These are phyloP conservation scores for Candida montana DNA, from an alignment of 805 yeast species.

Conservation along the genomic window DNA sequence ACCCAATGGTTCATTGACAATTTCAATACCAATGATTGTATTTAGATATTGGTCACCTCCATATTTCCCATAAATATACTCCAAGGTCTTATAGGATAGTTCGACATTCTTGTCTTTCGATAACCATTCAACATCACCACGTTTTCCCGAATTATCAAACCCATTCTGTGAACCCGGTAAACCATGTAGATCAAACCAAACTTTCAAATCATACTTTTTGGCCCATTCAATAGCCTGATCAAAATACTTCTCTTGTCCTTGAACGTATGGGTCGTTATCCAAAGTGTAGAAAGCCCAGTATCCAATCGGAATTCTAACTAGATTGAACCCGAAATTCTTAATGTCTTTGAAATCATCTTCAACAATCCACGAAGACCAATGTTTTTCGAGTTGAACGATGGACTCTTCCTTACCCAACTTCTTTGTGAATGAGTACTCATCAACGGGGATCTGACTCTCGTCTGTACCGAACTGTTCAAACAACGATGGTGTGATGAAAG, in stretches of 20 bases:
- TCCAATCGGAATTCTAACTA: constrained; percentile 86
- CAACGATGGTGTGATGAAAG: constrained; percentile 77
- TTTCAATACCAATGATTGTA: constrained; percentile 63
- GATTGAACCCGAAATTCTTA: constrained; percentile 60
- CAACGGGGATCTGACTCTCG: constrained; percentile 54
- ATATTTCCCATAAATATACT: constrained; percentile 46
- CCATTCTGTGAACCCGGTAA: constrained; percentile 86
- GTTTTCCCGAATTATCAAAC: constrained; percentile 72
- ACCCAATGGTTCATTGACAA: constrained; percentile 69
- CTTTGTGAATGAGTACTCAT: constrained; percentile 69
- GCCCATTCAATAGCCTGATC: constrained; percentile 69
- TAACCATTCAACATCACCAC: constrained; percentile 43
- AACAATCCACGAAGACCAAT: constrained; percentile 76
- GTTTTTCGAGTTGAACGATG: constrained; percentile 44
- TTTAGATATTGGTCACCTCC: constrained; percentile 44
- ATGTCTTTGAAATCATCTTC: constrained; percentile 67
- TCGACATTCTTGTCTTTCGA: constrained; percentile 35
- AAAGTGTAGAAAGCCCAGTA: constrained; percentile 60
- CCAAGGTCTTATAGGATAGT: constrained; percentile 45
- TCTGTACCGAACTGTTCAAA: constrained; percentile 43
- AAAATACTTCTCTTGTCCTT: constrained; percentile 60
- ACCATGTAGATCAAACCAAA: constrained; percentile 76
- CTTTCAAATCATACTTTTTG: constrained; percentile 49
- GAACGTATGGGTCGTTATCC: constrained; percentile 55
- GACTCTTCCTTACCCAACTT: constrained; percentile 60